phyloP scores from a whole-genome alignment of 495 filamentous ascomycete genomes.

The Parathielavia hyrcaniae region DNA sequence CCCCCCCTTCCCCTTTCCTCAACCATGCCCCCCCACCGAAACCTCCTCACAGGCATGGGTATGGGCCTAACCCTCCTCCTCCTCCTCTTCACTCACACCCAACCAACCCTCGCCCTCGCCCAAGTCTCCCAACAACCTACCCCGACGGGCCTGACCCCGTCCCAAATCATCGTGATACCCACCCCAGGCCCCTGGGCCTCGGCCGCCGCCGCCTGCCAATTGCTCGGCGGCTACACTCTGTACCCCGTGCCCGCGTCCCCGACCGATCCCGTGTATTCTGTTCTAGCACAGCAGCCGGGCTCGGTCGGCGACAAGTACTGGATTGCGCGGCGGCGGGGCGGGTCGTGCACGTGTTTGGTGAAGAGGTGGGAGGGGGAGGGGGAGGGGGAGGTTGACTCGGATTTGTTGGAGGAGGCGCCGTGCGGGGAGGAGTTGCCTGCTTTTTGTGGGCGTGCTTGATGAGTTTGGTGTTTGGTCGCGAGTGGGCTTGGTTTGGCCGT shows the following conservation, averaged over 20 bases:
- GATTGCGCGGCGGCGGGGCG: constrained; percentile 2
- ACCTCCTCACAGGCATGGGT: too few species aligned
- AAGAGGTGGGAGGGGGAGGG: not conserved
- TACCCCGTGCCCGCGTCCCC: constrained; percentile 2
- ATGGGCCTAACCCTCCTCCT: not conserved
- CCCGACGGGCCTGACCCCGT: not conserved
- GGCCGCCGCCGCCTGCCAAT: not conserved
- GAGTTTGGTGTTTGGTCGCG: not conserved
- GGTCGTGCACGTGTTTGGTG: constrained; percentile 5
- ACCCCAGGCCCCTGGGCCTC: not conserved
- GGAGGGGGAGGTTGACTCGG: too few species aligned
- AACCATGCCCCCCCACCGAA: too few species aligned
- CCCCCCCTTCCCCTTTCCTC: too few species aligned
- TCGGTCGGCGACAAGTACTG: not conserved
- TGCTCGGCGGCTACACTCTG: not conserved
- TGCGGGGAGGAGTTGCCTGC: constrained; percentile 6
- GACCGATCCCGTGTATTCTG: constrained; percentile 1
- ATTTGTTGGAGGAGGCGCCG: constrained; percentile 6
- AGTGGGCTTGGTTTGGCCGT: not conserved
- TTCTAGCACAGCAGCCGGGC: not conserved
- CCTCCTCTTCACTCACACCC: not conserved
- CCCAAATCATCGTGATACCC: not conserved
- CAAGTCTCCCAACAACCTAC: not conserved
- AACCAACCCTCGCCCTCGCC: not conserved
- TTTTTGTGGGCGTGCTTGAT: not conserved